A percentile compares a stretch with the other conserved stretches of the same genome.
These are phyloP conservation scores for Trichophyton simii DNA, from an alignment of 2,329 filamentous ascomycete species.

Conservation along the genomic window DNA sequence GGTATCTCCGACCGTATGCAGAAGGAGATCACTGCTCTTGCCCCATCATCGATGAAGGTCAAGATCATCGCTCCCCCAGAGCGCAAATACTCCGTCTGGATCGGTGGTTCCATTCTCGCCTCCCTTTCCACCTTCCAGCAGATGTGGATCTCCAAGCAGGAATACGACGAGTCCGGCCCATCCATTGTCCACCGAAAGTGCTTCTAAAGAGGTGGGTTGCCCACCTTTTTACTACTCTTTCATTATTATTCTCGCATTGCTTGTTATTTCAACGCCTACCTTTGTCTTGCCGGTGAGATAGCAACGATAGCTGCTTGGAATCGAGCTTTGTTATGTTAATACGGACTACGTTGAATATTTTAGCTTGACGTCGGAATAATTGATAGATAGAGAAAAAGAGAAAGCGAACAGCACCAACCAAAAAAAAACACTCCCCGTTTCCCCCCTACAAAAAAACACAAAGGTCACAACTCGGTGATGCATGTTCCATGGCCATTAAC, in stretches of 20 bases:
- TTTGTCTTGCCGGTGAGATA: slow-evolving; percentile 11
- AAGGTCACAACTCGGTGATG: neutral
- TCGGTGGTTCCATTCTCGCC: slow-evolving; percentile 99
- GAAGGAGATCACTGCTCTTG: slow-evolving; percentile 99
- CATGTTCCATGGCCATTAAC: neutral
- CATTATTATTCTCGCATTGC: neutral
- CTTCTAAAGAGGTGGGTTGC: slow-evolving; percentile 63
- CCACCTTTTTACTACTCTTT: neutral
- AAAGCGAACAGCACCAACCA: neutral
- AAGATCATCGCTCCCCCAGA: slow-evolving; percentile 99
- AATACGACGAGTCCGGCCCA: slow-evolving; percentile 99
- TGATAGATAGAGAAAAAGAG: slow-evolving; percentile 7
- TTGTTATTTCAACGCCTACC: neutral
- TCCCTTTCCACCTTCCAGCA: slow-evolving; percentile 99
- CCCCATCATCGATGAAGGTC: slow-evolving; percentile 99
- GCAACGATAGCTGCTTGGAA: slow-evolving; percentile 4
- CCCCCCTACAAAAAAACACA: neutral
- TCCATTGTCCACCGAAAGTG: slow-evolving; percentile 99
- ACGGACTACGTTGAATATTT: slow-evolving; percentile 4
- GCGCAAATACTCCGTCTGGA: slow-evolving; percentile 99
- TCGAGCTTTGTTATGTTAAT: slow-evolving; percentile 2
- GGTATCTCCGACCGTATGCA: slow-evolving; percentile 99
- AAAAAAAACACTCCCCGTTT: neutral
- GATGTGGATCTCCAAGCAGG: slow-evolving; percentile 99
- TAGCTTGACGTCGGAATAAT: slow-evolving; percentile 4